A percentile compares a stretch with the other conserved stretches of the same genome.
Conservation (phyloP, 108 stramenopile species). For the Epipyxis sp. region DNA sequence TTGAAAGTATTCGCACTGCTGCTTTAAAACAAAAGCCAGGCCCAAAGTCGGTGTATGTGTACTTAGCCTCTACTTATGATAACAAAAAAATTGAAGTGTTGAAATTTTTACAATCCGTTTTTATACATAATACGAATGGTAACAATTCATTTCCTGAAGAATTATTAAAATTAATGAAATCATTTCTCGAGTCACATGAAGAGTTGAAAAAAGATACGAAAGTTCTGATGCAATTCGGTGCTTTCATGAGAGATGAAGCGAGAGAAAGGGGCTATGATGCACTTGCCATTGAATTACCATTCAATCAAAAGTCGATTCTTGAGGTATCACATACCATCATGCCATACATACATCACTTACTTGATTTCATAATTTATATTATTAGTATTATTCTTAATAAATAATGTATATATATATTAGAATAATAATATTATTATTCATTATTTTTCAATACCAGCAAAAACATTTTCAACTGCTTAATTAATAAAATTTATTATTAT, state of each 20-base stretch:
- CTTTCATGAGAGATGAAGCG: slow-evolving; percentile 80
- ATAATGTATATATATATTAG: too few relatives aligned
- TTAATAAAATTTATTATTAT: too few relatives aligned
- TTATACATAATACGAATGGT: slow-evolving; percentile 53
- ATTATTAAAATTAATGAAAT: slow-evolving; percentile 40
- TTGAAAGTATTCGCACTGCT: slow-evolving; percentile 68
- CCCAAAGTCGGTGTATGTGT: slow-evolving; percentile 52
- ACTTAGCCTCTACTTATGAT: slow-evolving; percentile 75
- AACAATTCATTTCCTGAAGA: slow-evolving; percentile 14
- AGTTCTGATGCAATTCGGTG: slow-evolving; percentile 81
- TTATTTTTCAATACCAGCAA: too few relatives aligned
- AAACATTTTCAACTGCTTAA: too few relatives aligned
- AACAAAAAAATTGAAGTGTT: slow-evolving; percentile 79
- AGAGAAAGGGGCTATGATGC: slow-evolving; percentile 67
- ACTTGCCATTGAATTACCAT: neutral
- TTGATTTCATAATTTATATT: too few relatives aligned
- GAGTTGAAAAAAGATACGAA: slow-evolving; percentile 1
- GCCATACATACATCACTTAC: neutral
- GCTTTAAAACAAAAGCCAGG: slow-evolving; percentile 69
- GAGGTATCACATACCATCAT: too few relatives aligned
- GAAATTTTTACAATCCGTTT: slow-evolving; percentile 63
- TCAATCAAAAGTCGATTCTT: neutral
- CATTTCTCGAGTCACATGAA: neutral
- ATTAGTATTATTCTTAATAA: too few relatives aligned
- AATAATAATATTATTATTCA: too few relatives aligned